Evolutionary conservation across 768 basidiomycete species (phyloP).

Genomic region (Amanita pallidorosea): DNA sequence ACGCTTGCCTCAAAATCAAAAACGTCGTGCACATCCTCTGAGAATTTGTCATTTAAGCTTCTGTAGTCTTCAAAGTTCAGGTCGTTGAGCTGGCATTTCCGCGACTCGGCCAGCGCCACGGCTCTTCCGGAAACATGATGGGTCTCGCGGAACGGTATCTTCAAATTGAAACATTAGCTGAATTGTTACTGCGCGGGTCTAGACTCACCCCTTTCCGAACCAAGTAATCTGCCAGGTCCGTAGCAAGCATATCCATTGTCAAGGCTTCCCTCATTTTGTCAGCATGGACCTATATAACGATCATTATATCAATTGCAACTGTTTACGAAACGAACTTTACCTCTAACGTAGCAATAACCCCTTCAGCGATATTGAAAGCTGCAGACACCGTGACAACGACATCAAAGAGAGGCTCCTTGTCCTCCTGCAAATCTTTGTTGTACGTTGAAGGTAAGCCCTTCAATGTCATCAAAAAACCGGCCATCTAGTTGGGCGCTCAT

Average conservation of each 20-base stretch:
- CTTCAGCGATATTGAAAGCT: slow-evolving; percentile 87
- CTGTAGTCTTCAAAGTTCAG: slow-evolving; percentile 76
- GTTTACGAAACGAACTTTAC: slow-evolving; percentile 24
- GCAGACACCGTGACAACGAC: slow-evolving; percentile 82
- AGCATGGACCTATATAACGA: slow-evolving; percentile 55
- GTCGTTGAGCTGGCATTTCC: slow-evolving; percentile 70
- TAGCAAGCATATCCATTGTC: slow-evolving; percentile 97
- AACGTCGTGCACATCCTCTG: slow-evolving; percentile 68
- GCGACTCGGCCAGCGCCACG: slow-evolving; percentile 86
- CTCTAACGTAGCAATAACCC: slow-evolving; percentile 84
- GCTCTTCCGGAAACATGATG: slow-evolving; percentile 97
- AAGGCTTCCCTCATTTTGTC: slow-evolving; percentile 85
- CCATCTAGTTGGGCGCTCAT: slow-evolving; percentile 51
- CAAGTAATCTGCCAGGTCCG: slow-evolving; percentile 97
- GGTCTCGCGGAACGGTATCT: slow-evolving; percentile 98
- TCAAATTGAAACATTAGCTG: not conserved
- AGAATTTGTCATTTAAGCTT: slow-evolving; percentile 63
- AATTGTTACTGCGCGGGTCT: not conserved
- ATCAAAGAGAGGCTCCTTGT: slow-evolving; percentile 97
- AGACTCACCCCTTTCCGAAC: slow-evolving; percentile 90
- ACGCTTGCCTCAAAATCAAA: slow-evolving; percentile 96
- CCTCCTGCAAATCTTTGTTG: slow-evolving; percentile 98
- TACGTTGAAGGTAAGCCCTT: slow-evolving; percentile 98
- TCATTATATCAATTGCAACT: not conserved
- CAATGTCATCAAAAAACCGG: slow-evolving; percentile 94